A percentile compares a stretch with the other conserved stretches of the same genome.
Evolutionary conservation across 257 asterid genomes (phyloP).

Genomic region (Gynochthodes officinalis): DNA sequence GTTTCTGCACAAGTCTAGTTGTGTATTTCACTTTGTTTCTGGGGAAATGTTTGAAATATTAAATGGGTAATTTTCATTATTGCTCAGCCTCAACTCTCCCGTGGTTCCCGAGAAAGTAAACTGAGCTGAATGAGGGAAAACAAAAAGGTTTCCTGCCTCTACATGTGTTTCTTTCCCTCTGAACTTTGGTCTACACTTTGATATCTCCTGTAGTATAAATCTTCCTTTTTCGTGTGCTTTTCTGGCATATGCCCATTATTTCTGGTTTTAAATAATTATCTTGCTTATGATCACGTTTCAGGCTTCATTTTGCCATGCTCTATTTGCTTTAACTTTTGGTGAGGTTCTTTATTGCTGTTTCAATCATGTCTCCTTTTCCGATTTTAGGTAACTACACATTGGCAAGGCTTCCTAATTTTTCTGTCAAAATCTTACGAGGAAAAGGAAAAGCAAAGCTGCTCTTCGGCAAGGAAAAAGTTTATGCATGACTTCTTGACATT

Average conservation of each 20-base stretch:
- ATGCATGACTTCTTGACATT: slow-evolving; percentile 75
- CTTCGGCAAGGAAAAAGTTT: slow-evolving; percentile 37
- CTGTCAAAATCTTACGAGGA: slow-evolving; percentile 37
- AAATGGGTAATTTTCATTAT: background rate
- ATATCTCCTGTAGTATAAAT: background rate
- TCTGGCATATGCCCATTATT: background rate
- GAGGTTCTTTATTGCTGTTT: slow-evolving; percentile 9
- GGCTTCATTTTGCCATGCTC: background rate
- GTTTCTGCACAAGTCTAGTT: background rate
- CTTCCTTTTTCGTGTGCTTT: background rate
- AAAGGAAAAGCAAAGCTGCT: slow-evolving; percentile 46
- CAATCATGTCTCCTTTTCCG: slow-evolving; percentile 26
- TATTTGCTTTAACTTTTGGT: background rate
- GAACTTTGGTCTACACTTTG: background rate
- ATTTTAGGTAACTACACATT: slow-evolving; percentile 24
- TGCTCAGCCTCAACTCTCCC: background rate
- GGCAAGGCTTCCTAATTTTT: slow-evolving; percentile 31
- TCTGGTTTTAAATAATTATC: background rate
- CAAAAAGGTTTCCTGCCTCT: background rate
- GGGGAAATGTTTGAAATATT: background rate
- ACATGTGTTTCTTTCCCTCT: background rate
- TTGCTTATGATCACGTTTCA: background rate
- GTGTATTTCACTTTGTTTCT: background rate
- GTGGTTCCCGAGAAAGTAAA: too few species aligned
- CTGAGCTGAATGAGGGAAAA: background rate